A percentile compares a stretch with the other conserved stretches of the same genome.
Conservation (phyloP, 2,329 filamentous ascomycete genomes). For the Aureobasidium melanogenum region DNA sequence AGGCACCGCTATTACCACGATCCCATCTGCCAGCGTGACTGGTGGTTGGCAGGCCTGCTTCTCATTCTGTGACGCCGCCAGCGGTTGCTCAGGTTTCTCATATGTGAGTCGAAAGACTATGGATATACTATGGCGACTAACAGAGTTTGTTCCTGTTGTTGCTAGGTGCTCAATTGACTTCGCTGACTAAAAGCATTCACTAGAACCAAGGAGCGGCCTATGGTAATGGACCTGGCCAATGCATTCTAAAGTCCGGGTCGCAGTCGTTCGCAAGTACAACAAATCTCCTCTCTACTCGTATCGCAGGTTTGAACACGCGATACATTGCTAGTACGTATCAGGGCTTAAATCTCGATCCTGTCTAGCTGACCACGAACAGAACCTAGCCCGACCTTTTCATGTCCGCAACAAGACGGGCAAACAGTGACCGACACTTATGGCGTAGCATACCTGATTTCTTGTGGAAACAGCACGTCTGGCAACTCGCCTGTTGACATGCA, state of each 20-base stretch:
- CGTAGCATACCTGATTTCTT: slow-evolving; percentile 6
- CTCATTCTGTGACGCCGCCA: not conserved
- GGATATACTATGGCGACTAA: too few species aligned
- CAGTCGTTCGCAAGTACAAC: not conserved
- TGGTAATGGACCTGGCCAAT: not conserved
- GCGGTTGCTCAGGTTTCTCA: not conserved
- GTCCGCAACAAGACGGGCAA: too few species aligned
- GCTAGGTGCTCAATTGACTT: not conserved
- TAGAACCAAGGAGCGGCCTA: not conserved
- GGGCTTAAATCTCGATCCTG: too few species aligned
- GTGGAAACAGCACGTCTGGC: slow-evolving; percentile 2
- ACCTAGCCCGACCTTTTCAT: too few species aligned
- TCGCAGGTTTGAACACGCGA: not conserved
- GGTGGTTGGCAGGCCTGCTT: not conserved
- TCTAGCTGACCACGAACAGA: too few species aligned
- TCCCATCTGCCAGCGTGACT: not conserved
- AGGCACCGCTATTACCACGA: not conserved
- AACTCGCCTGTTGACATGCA: not conserved
- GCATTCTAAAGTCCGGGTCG: not conserved
- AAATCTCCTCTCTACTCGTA: not conserved
- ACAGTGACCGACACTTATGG: not conserved
- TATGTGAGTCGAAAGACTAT: not conserved
- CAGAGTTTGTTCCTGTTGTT: not conserved
- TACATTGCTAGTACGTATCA: not conserved
- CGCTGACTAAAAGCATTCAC: not conserved